Percentiles rank a stretch among this genome's conserved stretches.
Evolutionary conservation across 208 protist species (phyloP).

Genomic region (Tritrichomonas musculus): DNA sequence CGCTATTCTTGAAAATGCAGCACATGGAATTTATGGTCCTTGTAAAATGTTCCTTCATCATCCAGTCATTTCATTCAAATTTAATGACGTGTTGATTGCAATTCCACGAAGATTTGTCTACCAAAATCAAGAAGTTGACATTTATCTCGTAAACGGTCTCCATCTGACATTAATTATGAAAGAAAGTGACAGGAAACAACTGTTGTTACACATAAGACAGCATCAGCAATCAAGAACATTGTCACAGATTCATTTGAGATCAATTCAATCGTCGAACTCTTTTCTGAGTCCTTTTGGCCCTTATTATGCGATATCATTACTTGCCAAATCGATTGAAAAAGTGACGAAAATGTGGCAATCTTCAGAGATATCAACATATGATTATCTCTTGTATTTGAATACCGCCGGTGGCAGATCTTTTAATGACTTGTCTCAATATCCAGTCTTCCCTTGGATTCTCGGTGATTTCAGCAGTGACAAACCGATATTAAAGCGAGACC

Average conservation of each 20-base stretch:
- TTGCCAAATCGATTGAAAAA: neutral
- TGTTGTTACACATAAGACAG: neutral
- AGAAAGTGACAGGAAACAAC: neutral
- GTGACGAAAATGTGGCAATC: neutral
- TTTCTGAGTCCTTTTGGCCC: neutral
- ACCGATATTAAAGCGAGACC: neutral
- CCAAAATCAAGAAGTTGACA: neutral
- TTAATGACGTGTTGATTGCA: neutral
- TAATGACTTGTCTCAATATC: slow-evolving; percentile 22
- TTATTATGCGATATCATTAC: neutral
- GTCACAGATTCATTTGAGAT: too few species aligned
- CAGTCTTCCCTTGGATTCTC: slow-evolving; percentile 16
- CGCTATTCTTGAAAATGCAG: neutral
- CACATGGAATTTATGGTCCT: neutral
- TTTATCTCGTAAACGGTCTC: neutral
- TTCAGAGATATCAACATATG: neutral
- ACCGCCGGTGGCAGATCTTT: neutral
- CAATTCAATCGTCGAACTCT: too few species aligned
- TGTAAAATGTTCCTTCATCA: neutral
- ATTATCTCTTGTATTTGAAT: neutral
- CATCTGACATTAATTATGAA: neutral
- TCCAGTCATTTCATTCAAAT: neutral
- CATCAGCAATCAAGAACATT: neutral
- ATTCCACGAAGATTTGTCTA: neutral
- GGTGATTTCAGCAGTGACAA: neutral